These are phyloP conservation scores for Vickermania spadyakhi DNA, from an alignment of 208 protist genomes.

Conservation along the genomic window DNA sequence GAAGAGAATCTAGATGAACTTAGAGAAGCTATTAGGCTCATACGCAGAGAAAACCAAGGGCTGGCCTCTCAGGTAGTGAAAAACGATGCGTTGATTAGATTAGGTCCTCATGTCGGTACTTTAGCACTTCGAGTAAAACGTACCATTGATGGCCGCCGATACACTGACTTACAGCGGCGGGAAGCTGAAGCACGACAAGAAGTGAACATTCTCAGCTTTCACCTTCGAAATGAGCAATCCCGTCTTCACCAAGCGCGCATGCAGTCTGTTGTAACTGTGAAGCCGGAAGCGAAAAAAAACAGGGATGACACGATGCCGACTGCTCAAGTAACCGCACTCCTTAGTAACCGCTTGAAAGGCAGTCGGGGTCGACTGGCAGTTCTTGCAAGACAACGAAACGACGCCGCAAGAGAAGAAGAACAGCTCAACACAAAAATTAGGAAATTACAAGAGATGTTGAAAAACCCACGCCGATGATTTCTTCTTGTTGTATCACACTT, in stretches of 20 bases:
- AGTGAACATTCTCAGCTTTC: neutral
- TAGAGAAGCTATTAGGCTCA: neutral
- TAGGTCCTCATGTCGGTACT: neutral
- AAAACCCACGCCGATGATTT: conserved; percentile 1
- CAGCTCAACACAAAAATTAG: conserved; percentile 4
- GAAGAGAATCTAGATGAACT: neutral
- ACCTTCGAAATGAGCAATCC: neutral
- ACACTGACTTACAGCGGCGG: neutral
- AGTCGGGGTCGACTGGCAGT: neutral
- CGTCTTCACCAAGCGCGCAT: neutral
- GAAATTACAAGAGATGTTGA: conserved; percentile 2
- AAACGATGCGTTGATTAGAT: neutral
- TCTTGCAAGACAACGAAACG: neutral
- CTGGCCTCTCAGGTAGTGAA: neutral
- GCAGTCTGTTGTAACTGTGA: neutral
- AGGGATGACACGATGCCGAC: neutral
- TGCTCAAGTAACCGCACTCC: neutral
- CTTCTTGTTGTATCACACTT: no score
- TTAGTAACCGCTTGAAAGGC: neutral
- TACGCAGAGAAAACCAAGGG: neutral
- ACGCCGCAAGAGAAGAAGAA: conserved; percentile 4
- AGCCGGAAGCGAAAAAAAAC: neutral
- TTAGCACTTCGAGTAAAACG: neutral
- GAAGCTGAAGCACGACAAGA: neutral
- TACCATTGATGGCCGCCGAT: neutral